Evolutionary conservation across 2,329 filamentous ascomycete species (phyloP).

Genomic region (Ceratocystis albifundus): DNA sequence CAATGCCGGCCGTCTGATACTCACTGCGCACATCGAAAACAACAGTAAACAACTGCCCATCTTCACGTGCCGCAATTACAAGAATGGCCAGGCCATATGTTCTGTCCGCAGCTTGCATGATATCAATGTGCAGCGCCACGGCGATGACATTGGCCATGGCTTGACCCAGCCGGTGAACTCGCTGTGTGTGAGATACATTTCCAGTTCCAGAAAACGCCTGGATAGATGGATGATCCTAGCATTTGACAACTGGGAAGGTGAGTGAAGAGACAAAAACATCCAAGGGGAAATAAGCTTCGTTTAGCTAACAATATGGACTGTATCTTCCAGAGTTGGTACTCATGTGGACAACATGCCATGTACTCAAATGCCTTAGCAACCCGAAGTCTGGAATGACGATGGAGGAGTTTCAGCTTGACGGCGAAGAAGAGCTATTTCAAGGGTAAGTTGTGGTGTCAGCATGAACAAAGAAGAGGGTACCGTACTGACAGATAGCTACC

Average conservation of each 20-base stretch:
- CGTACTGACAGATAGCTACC: background rate
- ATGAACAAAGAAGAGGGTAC: background rate
- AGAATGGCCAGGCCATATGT: background rate
- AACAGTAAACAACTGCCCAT: background rate
- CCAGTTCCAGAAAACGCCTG: background rate
- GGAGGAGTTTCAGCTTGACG: slow-evolving; percentile 27
- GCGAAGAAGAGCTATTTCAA: slow-evolving; percentile 44
- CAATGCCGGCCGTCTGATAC: background rate
- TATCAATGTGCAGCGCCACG: background rate
- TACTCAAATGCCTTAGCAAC: slow-evolving; percentile 36
- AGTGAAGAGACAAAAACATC: background rate
- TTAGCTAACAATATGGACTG: background rate
- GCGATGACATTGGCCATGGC: background rate
- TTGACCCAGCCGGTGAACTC: background rate
- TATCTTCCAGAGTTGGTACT: slow-evolving; percentile 1
- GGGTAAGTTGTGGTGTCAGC: slow-evolving; percentile 31
- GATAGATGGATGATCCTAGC: background rate
- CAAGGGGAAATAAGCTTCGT: background rate
- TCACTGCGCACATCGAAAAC: slow-evolving; percentile 3
- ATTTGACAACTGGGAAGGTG: slow-evolving; percentile 8
- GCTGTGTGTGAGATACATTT: background rate
- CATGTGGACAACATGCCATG: slow-evolving; percentile 32
- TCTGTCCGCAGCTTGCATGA: background rate
- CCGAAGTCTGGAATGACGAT: slow-evolving; percentile 31
- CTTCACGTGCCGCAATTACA: background rate